phyloP scores from a whole-genome alignment of 2,329 filamentous ascomycete genomes.

The Colletotrichum salicis region DNA sequence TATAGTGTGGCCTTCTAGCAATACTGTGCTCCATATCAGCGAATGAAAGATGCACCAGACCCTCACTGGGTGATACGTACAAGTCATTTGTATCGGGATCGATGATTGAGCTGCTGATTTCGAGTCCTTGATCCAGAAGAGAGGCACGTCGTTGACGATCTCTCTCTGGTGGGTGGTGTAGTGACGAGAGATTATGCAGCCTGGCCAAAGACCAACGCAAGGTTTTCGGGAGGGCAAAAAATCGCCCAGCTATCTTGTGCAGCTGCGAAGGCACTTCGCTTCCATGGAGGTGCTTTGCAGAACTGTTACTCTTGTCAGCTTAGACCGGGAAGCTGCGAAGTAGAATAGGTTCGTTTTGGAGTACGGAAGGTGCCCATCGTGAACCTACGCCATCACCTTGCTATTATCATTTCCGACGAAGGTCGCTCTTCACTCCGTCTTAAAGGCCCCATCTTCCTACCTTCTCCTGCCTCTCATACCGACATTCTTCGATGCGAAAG shows the following conservation, averaged over 20 bases:
- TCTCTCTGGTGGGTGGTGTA: neutral
- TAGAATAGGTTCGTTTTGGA: neutral
- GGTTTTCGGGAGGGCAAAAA: neutral
- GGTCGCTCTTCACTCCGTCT: neutral
- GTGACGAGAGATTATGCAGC: neutral
- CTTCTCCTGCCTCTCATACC: neutral
- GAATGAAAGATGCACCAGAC: neutral
- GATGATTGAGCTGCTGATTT: neutral
- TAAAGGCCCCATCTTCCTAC: neutral
- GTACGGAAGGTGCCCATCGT: neutral
- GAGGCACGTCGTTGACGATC: neutral
- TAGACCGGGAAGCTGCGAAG: neutral
- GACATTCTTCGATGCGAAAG: neutral
- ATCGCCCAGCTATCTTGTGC: neutral
- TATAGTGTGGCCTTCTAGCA: neutral
- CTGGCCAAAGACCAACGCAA: neutral
- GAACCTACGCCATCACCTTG: neutral
- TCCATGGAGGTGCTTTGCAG: neutral
- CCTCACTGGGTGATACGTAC: neutral
- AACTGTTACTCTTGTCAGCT: neutral
- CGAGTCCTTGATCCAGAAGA: neutral
- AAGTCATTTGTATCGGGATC: neutral
- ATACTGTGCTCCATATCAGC: neutral
- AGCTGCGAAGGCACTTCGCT: neutral
- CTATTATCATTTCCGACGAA: neutral